Evolutionary conservation across 768 basidiomycete genomes (phyloP), one percentile per base, ranked within the genome.

Genomic region (Cyathus striatus): DNA sequence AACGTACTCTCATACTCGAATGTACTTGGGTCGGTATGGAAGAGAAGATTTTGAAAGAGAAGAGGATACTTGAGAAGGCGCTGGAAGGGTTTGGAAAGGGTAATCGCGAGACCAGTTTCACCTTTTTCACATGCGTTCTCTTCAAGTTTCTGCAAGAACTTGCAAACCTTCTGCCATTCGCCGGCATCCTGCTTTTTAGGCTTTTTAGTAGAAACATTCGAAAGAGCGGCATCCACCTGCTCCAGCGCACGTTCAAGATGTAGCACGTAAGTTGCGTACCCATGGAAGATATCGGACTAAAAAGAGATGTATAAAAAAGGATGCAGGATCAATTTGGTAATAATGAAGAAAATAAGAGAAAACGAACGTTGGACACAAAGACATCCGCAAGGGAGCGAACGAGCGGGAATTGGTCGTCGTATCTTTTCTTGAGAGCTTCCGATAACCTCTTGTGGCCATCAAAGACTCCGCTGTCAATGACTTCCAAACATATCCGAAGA

Each of bases 1-100:
- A 95, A 69, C 10, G 94, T 96, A 57, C 86, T 87, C 62, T 99
- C 96, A 58, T 96, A 99, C 65, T 99, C 96, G 55, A 86, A 93
- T 3, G 94, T 92, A 49, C 90, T 93, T 2, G 96, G 93, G 54
- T 99, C 96, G 14, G 95, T 96, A 65, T 93, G 90, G 66, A 87
- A 97, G 42, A 98, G 79, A 13, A 97, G 76, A 61, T 96, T 97
- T 65, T 99, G 96, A 68, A 98, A 97, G 37, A 99, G 78, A 24
- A 99, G 76, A 3, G 96, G 96, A 62, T 98, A 96, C 62, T 98
- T 98, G 58, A 96, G 79, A 24, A 99, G 72, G 32, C 95, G 81
- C 58, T 98, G 95, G 69, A 99, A 96, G 2, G 96, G 95, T 60
- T 98, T 98, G 16, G 91, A 94, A 7, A 98, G 72, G 0, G 90